Evolutionary conservation across 345 rosid genomes (phyloP).

Genomic region (Rhodamnia argentea): DNA sequence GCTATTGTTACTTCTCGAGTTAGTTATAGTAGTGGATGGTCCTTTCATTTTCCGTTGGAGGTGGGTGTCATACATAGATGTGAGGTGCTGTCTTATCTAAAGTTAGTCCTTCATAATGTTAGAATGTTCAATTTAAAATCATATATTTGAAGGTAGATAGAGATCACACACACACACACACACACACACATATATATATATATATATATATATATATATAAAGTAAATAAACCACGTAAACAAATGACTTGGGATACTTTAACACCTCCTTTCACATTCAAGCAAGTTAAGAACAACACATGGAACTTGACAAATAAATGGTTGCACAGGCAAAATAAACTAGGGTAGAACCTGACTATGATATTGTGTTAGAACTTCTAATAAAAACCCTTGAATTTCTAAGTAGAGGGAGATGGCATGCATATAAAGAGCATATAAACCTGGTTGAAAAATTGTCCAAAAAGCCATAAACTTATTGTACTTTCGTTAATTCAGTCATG

Average conservation of each 20-base stretch:
- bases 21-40: background rate
- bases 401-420: background rate
- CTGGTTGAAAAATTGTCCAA: too few relatives aligned
- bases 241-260: rapidly evolving
- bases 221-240: background rate
- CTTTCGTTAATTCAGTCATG: too few relatives aligned
- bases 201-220: background rate
- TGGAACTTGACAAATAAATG: background rate
- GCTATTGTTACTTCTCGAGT: background rate
- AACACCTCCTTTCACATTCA: background rate
- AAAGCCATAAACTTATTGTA: too few relatives aligned
- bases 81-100: background rate
- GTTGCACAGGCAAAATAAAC: background rate
- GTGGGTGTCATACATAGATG: background rate
- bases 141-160: background rate
- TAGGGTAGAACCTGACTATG: background rate
- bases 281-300: background rate
- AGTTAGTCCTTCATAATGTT: background rate
- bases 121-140: background rate
- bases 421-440: background rate
- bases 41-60: background rate
- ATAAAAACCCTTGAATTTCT: background rate
- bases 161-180: too few relatives aligned
- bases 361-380: background rate
- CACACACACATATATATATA: too few relatives aligned